These are phyloP conservation scores for Arxiozyma telluris DNA, from an alignment of 1,139 yeast genomes.

Conservation along the genomic window DNA sequence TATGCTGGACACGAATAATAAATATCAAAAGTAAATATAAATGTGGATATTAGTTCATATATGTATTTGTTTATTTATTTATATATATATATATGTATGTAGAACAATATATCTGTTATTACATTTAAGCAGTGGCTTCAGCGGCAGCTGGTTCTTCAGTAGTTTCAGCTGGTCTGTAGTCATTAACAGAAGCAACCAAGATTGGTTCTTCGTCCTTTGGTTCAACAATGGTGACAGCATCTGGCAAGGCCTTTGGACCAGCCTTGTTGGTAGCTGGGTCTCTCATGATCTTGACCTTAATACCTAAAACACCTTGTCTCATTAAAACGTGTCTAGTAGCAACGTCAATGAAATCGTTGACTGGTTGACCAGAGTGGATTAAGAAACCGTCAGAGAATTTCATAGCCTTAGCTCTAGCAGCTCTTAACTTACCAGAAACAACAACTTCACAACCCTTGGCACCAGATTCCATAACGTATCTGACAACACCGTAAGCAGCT, in stretches of 20 bases:
- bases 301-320: conserved; percentile 99
- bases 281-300: conserved; percentile 98
- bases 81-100: background rate
- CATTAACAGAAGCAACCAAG: conserved; percentile 78
- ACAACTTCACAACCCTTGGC: conserved; percentile 99
- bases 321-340: conserved; percentile 99
- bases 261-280: conserved; percentile 88
- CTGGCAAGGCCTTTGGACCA: conserved; percentile 95
- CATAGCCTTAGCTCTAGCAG: conserved; percentile 99
- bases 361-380: conserved; percentile 99
- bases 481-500: conserved; percentile 99
- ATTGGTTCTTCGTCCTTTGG: conserved; percentile 95
- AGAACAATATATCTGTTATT: background rate
- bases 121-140: conserved; percentile 6
- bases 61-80: background rate
- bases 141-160: conserved; percentile 18
- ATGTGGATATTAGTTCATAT: too few relatives aligned
- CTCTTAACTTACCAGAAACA: conserved; percentile 98
- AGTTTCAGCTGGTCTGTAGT: conserved; percentile 46
- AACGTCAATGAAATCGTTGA: conserved; percentile 93
- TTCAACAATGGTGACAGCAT: conserved; percentile 87
- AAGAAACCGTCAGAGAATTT: conserved; percentile 99
- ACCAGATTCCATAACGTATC: conserved; percentile 99
- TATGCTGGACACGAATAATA: background rate
- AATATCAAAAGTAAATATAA: background rate